A percentile compares a stretch with the other conserved stretches of the same genome.
phyloP scores from a whole-genome alignment of 495 filamentous ascomycete species.

The Hypomontagnella submonticulosa region DNA sequence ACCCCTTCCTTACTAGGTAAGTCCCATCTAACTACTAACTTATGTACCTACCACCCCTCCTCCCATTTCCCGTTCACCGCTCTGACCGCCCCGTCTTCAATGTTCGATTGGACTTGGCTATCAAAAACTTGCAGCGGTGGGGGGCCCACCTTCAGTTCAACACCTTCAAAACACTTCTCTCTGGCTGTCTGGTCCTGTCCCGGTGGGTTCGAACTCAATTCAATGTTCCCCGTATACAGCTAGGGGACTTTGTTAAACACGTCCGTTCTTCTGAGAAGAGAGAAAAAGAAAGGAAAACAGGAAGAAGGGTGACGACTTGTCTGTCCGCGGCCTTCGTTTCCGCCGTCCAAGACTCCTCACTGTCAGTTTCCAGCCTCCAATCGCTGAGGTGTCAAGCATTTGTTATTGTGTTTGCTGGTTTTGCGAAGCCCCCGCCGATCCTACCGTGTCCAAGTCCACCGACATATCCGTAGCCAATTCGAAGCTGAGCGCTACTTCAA shows the following conservation, averaged over 20 bases:
- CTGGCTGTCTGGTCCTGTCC: conserved; percentile 14
- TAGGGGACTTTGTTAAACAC: conserved; percentile 30
- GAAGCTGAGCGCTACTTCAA: conserved; percentile 5
- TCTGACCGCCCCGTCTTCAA: conserved; percentile 34
- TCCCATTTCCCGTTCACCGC: conserved; percentile 42
- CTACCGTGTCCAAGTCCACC: conserved; percentile 17
- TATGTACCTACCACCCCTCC: conserved; percentile 30
- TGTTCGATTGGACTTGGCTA: conserved; percentile 20
- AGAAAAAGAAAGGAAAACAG: neutral
- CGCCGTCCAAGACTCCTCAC: conserved; percentile 6
- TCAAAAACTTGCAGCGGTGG: conserved; percentile 35
- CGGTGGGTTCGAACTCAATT: conserved; percentile 22
- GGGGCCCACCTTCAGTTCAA: conserved; percentile 41
- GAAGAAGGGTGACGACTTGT: conserved; percentile 27
- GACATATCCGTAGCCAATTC: conserved; percentile 25
- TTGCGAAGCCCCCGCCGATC: conserved; percentile 15
- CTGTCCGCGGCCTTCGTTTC: conserved; percentile 15
- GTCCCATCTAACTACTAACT: conserved; percentile 18
- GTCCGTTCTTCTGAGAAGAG: conserved; percentile 32
- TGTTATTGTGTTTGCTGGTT: conserved; percentile 32
- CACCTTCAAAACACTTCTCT: conserved; percentile 37
- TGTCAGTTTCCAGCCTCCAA: neutral
- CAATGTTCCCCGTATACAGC: conserved; percentile 29
- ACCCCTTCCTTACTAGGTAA: conserved; percentile 25
- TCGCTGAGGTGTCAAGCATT: conserved; percentile 24